Base-by-base conservation (phyloP, 2,329 filamentous ascomycete species). In the Aspergillus pseudoglaucus region DNA sequence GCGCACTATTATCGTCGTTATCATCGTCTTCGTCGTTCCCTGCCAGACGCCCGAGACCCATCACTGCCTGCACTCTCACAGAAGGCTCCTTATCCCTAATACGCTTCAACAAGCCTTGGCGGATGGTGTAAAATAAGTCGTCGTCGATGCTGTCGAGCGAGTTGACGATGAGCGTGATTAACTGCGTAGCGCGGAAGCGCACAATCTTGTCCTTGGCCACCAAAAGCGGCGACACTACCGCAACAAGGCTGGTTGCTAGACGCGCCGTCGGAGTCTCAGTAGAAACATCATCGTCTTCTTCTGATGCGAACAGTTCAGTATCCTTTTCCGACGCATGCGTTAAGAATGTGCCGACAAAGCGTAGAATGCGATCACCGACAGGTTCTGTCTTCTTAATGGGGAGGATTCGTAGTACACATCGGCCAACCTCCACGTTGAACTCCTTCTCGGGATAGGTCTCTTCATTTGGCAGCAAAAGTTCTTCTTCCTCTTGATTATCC, bases 1-100 rank as follows among this genome's bases (percentile, higher is more conserved):
- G 76, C 7, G 87, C 75, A 18, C 78, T 77, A 22, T 78, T 75
- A 27, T 84, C 83, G 47, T 85, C 85, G 9, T 82, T 85, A 47
- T 87, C 86, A 4, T 85, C 80, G 4, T 76, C 77, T 14, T 70
- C 71, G 56, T 87, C 83, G 57, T 89, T 88, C 18, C 85, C 85
- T 6, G 89, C 88, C 45, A 97, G 75, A 27, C 90, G 81, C 6
- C 88, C 88, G n/a, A 98, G 77, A 4, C 90, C 91, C 53, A 95
- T 77, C 1, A 95, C 89, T 6, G 93, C 93, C 66, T 98, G 93
- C 5, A 93, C 84, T 50, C 93, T 83, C 7, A 98, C 89, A 65
- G 90, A 87, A 6, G 90, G 81, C 65, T 98, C 93, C 69, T 96
- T 97, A 70, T 98, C 93, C 56, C 89, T 83, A 44, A 97, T 85